Base-by-base conservation (phyloP, 2,329 filamentous ascomycete genomes). In the Scolecobasidium constrictum region DNA sequence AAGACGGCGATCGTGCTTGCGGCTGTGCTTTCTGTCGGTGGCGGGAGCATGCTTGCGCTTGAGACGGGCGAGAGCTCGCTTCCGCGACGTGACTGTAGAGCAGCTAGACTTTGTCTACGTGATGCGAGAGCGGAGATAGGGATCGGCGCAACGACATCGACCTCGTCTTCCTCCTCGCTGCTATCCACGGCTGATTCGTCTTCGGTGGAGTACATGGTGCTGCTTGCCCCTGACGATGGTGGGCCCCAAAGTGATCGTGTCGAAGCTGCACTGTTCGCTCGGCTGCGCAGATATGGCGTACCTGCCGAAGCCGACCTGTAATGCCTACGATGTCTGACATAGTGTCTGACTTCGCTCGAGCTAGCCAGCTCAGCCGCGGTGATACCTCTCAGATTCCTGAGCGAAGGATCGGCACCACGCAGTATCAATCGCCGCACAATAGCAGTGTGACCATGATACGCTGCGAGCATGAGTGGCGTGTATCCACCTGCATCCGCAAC, bases 391-490 rank as follows among this genome's bases (percentile, higher is more conserved):
- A 83, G 62, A 54, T 78, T 88, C 50, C 78, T 72, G 46, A 83
- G 68, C 35, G 72, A 78, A 22, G 82, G 75, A 60, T 87, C 81
- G 2, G 83, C 84, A 31, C 84, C 83, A 33, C 77, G 74, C 18
- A 83, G 68, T 50, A 88, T 78, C 45, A 94, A 71, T 12, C 82
- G 76, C 46, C 81, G 74, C 12, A 90, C 80, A 50, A 92, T 86
- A 55, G 86, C 79, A 9, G 76, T 66, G 54, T 87, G 80, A 48
- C 81, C 77, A 58, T 83, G 81, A 54, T 93, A 73, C 19, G 83
- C 79, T 16, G 86, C 86, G 56, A 90, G 75, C 59, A 93, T 85
- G 65, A 93, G 72, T 12, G 86, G 78, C 4, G 84, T 86, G 60
- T 86, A 90, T 17, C 86, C 86, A 39, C 82, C 81, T 48, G 78